Conservation (phyloP, 495 filamentous ascomycete genomes). For the Wilcoxina mikolae region DNA sequence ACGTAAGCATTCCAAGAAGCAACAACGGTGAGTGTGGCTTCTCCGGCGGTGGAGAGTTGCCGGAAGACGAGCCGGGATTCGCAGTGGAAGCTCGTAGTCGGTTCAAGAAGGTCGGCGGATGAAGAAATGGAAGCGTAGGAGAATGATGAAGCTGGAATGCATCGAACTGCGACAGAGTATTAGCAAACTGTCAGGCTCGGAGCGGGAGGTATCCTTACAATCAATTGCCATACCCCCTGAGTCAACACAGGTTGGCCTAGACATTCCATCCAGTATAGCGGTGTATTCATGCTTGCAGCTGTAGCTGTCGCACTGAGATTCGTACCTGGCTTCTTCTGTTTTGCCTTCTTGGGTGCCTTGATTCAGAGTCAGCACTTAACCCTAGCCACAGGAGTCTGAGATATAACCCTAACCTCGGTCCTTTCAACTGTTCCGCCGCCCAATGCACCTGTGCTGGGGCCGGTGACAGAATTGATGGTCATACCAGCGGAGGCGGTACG, state of each 20-base stretch:
- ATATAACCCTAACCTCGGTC: conserved; percentile 15
- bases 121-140: conserved; percentile 68
- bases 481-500: conserved; percentile 39
- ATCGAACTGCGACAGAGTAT: conserved; percentile 42
- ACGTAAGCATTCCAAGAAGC: conserved; percentile 58
- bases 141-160: conserved; percentile 72
- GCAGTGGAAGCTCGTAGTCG: conserved; percentile 38
- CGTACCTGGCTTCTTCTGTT: conserved; percentile 22
- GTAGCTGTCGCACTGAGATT: conserved; percentile 13
- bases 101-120: conserved; percentile 55
- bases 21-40: conserved; percentile 42
- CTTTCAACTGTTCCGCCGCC: conserved; percentile 37
- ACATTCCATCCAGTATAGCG: conserved; percentile 49
- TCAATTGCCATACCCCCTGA: conserved; percentile 30
- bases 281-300: conserved; percentile 39
- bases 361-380: neutral
- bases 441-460: conserved; percentile 45
- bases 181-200: neutral
- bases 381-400: neutral
- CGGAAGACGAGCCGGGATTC: conserved; percentile 10
- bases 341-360: conserved; percentile 25
- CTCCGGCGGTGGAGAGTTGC: conserved; percentile 18
- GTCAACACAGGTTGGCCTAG: conserved; percentile 19
- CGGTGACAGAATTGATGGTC: conserved; percentile 45
- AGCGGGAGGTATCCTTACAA: conserved; percentile 26